phyloP scores from a whole-genome alignment of 768 basidiomycete genomes.

The Cyathus striatus region DNA sequence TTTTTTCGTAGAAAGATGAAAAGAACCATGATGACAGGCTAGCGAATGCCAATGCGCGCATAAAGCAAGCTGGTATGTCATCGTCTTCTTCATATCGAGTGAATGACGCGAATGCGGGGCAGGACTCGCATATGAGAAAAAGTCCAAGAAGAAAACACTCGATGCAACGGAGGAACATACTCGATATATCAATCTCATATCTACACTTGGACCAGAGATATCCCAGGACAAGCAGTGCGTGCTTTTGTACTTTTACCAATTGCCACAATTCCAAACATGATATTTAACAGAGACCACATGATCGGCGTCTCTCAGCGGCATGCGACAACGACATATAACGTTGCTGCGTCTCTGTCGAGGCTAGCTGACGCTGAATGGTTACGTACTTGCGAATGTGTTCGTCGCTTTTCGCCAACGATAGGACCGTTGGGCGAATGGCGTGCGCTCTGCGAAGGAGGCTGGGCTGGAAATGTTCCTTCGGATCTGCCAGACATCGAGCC shows the following conservation, averaged over 20 bases:
- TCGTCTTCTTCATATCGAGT: not conserved
- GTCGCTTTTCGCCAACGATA: slow-evolving; percentile 59
- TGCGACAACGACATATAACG: slow-evolving; percentile 46
- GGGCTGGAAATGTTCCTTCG: slow-evolving; percentile 48
- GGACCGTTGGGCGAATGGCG: slow-evolving; percentile 73
- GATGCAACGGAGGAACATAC: slow-evolving; percentile 73
- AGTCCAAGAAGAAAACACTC: slow-evolving; percentile 64
- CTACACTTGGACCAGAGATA: slow-evolving; percentile 69
- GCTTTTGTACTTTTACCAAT: slow-evolving; percentile 1
- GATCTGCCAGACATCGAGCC: slow-evolving; percentile 33
- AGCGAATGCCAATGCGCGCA: slow-evolving; percentile 58
- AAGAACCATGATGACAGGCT: slow-evolving; percentile 71
- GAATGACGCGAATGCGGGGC: slow-evolving; percentile 4
- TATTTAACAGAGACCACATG: too few relatives aligned
- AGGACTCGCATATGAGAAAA: slow-evolving; percentile 78
- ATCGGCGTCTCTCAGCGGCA: slow-evolving; percentile 68
- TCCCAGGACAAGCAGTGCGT: slow-evolving; percentile 77
- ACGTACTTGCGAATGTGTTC: slow-evolving; percentile 65
- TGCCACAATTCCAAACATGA: too few relatives aligned
- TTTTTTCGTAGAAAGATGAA: slow-evolving; percentile 63
- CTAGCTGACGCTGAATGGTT: slow-evolving; percentile 81
- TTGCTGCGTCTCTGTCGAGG: slow-evolving; percentile 62
- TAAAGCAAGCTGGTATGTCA: slow-evolving; percentile 67
- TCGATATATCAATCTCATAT: slow-evolving; percentile 71
- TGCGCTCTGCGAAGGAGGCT: slow-evolving; percentile 71